Evolutionary conservation across 2,329 filamentous ascomycete genomes (phyloP).

Genomic region (Pseudodiploospora longispora): DNA sequence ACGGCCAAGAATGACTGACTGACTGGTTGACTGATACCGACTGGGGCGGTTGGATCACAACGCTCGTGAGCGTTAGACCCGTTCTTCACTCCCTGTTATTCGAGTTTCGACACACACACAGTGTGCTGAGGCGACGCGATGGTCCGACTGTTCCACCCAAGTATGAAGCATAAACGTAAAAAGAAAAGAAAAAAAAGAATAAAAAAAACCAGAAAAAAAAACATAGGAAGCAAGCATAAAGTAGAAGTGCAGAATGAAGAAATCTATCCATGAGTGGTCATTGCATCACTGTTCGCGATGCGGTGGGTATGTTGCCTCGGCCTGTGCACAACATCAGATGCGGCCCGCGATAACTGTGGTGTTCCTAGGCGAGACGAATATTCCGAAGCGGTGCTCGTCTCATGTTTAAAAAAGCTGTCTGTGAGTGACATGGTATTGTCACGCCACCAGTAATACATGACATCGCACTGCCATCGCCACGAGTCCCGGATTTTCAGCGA

Average conservation of each 20-base stretch:
- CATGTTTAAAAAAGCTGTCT: conserved; percentile 9
- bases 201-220: not conserved
- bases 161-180: not conserved
- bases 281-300: conserved; percentile 9
- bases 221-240: not conserved
- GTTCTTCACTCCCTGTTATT: no score
- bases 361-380: conserved; percentile 18
- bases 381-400: conserved; percentile 17
- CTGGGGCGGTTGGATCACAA: no score
- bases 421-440: conserved; percentile 16
- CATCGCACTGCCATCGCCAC: conserved; percentile 29
- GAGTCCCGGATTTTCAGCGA: conserved; percentile 25
- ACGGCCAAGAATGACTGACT: no score
- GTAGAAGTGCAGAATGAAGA: not conserved
- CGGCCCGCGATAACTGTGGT: conserved; percentile 18
- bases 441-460: conserved; percentile 30
- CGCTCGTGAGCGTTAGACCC: no score
- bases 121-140: no score
- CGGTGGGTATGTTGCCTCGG: not conserved
- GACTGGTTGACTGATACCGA: no score
- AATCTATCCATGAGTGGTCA: conserved; percentile 8
- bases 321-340: conserved; percentile 15
- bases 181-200: not conserved
- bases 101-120: no score
- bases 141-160: no score